phyloP scores from a whole-genome alignment of 2,329 filamentous ascomycete genomes.

The Ceratocystis albifundus region DNA sequence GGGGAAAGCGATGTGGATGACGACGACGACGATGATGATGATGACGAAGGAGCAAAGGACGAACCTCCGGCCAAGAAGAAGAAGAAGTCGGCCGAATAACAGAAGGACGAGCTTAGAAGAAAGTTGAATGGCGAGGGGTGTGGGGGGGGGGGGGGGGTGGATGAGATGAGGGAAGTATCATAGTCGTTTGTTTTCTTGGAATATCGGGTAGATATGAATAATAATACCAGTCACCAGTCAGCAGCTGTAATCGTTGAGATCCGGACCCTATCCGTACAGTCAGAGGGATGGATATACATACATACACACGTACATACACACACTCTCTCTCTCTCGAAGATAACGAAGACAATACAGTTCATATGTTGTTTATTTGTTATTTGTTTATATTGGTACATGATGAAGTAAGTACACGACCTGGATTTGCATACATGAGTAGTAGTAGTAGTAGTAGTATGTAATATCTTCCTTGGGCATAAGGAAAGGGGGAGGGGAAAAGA shows the following conservation, averaged over 20 bases:
- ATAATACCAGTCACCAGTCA: no score
- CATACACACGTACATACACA: neutral
- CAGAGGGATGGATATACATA: neutral
- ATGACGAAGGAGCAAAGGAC: slow-evolving; percentile 35
- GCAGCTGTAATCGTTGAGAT: neutral
- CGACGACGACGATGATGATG: slow-evolving; percentile 36
- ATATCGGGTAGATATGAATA: neutral
- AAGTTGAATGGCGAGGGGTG: slow-evolving; percentile 11
- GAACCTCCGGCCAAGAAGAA: slow-evolving; percentile 42
- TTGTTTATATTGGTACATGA: slow-evolving; percentile 5
- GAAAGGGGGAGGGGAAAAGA: slow-evolving; percentile 1
- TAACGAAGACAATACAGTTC: neutral
- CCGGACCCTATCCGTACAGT: neutral
- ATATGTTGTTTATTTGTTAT: neutral
- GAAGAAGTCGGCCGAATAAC: slow-evolving; percentile 33
- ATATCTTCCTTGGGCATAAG: slow-evolving; percentile 20
- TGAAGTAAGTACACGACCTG: neutral
- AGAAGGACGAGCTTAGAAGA: no score
- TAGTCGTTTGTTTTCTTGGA: slow-evolving; percentile 4
- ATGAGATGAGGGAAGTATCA: slow-evolving; percentile 18
- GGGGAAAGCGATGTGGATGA: slow-evolving; percentile 40
- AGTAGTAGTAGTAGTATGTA: no score
- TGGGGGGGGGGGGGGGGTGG: no score
- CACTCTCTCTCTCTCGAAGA: no score
- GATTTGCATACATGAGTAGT: neutral